These are phyloP conservation scores for Rhododendron molle DNA, from an alignment of 148 eudicot species.

Conservation along the genomic window DNA sequence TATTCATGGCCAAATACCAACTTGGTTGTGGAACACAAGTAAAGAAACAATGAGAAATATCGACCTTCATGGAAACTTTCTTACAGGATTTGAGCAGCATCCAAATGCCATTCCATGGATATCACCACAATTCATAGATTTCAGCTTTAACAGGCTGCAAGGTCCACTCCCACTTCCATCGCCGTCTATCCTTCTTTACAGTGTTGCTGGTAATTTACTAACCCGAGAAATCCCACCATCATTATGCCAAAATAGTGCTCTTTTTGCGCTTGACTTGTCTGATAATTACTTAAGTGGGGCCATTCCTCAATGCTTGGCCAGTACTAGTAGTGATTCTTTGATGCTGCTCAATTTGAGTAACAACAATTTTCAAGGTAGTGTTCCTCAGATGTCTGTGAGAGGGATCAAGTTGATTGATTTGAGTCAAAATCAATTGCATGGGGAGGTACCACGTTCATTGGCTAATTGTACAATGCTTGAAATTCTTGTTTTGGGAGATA, in stretches of 20 bases:
- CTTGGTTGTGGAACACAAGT: background rate
- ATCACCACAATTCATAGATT: background rate
- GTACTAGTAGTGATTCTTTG: background rate
- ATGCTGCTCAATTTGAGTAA: background rate
- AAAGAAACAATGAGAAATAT: no score
- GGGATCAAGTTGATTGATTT: background rate
- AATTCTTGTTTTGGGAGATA: no score
- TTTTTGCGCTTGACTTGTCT: background rate
- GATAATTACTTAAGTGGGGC: background rate
- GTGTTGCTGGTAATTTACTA: background rate
- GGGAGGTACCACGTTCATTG: background rate
- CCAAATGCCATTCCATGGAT: background rate
- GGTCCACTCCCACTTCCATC: background rate
- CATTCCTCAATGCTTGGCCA: background rate
- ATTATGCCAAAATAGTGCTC: background rate
- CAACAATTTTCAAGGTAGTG: background rate
- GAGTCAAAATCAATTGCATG: background rate
- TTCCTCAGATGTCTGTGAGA: background rate
- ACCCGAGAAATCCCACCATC: background rate
- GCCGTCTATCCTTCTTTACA: background rate
- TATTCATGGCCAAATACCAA: slow-evolving; percentile 19
- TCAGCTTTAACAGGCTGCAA: background rate
- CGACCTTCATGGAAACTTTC: no score
- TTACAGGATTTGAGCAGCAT: no score
- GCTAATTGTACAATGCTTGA: no score